Evolutionary conservation across 257 asterid species (phyloP).

Genomic region (Coffea eugenioides): DNA sequence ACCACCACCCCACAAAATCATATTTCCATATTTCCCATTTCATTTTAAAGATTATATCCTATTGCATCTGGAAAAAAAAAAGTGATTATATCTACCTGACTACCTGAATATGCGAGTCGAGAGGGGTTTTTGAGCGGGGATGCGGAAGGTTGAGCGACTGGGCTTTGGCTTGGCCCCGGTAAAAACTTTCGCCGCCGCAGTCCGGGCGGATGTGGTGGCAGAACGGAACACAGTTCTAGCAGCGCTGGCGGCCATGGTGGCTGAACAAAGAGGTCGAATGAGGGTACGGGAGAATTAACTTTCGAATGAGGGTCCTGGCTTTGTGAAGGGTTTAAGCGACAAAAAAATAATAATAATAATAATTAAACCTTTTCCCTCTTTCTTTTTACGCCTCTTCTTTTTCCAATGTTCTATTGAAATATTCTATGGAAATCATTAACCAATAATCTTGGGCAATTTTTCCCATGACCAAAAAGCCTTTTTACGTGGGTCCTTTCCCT

Average conservation of each 20-base stretch:
- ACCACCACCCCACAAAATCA: background rate
- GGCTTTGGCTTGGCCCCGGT: conserved; percentile 46
- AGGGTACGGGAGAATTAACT: no score
- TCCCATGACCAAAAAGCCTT: no score
- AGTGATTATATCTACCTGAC: background rate
- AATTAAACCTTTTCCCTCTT: background rate
- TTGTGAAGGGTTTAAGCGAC: background rate
- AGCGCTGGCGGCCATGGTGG: conserved; percentile 58
- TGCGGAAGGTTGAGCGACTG: conserved; percentile 59
- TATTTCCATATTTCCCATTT: background rate
- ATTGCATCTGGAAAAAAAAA: no score
- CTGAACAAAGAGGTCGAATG: conserved; percentile 3
- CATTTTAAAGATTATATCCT: background rate
- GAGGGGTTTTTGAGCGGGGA: conserved; percentile 45
- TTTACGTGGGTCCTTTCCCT: no score
- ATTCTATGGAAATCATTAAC: no score
- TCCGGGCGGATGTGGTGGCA: conserved; percentile 44
- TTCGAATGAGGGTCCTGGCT: background rate
- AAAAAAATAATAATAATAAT: background rate
- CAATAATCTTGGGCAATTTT: no score
- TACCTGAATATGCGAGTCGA: conserved; percentile 73
- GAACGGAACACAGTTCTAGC: conserved; percentile 67
- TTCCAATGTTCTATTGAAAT: no score
- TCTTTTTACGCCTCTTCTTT: background rate
- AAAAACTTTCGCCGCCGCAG: conserved; percentile 45